Evolutionary conservation across 768 basidiomycete species (phyloP), one percentile per base, ranked within the genome.

Genomic region (Podaxis sp.): DNA sequence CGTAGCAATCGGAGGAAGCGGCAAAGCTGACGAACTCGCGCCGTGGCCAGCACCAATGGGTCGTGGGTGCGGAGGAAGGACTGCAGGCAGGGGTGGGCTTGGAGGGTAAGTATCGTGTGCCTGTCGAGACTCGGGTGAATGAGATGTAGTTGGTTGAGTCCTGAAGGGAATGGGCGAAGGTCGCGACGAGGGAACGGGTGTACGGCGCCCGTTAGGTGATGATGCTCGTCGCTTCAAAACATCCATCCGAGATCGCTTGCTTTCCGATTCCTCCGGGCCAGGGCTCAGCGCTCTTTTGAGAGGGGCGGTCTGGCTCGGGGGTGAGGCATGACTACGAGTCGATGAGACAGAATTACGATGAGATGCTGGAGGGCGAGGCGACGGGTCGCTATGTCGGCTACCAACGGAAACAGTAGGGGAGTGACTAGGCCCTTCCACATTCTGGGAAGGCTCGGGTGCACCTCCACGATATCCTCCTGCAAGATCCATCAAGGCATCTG

Each of bases 401-500:
- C 84, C 82, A 35, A 79, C 78, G 4, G 85, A 87, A 40, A 84
- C 73, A 4, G 84, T 82, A 0, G 85, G 84, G 0, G 87, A 86
- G 52, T 85, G 84, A 32, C 77, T 72, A 55, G 75, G 74, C 37
- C 71, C 79, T 57, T 72, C 74, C 18, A 18, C 64, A 60, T 23
- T 54, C 71, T 78, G 23, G 66, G 70, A 32, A 16, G 62, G 61
- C 62, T 57, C 65, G 65, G 50, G 63, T 55, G 73, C 55, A 7
- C 27, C 50, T 32, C 53, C 68, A 44, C 79, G 73, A 64, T 75
- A 77, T 25, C 71, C 64, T 66, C 88, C 73, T 61, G 59, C 50
- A 11, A 97, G 78, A 1, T 82, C 85, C 73, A 97, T 91, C 36
- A 97, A 76, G 0, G 91, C 85, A 65, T 93, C 93, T 3, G 91